phyloP scores from a whole-genome alignment of 352 stramenopile genomes.

The Phytophthora ramorum region DNA sequence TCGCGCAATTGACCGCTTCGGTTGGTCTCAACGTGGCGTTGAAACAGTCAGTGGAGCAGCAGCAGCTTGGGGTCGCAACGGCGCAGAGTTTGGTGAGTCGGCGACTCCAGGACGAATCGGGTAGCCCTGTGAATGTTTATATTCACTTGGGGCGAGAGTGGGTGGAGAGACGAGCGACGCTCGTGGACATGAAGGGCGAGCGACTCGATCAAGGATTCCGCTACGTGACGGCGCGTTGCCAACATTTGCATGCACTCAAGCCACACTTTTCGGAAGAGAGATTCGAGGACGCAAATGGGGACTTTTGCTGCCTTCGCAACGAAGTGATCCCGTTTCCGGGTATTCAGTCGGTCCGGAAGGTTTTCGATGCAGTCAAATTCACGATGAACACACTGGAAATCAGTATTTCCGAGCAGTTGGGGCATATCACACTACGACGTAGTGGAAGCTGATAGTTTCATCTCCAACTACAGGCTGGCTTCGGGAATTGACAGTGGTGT shows the following conservation, averaged over 20 bases:
- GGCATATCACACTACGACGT: conserved; percentile 37
- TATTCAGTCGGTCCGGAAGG: conserved; percentile 21
- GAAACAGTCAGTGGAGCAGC: conserved; percentile 7
- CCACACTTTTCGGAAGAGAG: conserved; percentile 33
- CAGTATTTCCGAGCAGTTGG: conserved; percentile 38
- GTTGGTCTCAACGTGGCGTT: conserved; percentile 15
- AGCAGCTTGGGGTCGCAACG: conserved; percentile 16
- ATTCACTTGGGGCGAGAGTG: conserved; percentile 28
- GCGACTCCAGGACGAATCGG: conserved; percentile 9
- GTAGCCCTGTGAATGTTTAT: conserved; percentile 2
- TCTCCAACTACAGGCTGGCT: conserved; percentile 15
- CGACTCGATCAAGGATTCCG: conserved; percentile 19
- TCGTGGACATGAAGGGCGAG: conserved; percentile 33
- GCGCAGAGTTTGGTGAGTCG: conserved; percentile 17
- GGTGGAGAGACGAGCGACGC: conserved; percentile 15
- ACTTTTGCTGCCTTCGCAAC: conserved; percentile 32
- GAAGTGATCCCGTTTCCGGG: conserved; percentile 41
- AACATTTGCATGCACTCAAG: conserved; percentile 29
- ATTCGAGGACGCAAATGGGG: conserved; percentile 26
- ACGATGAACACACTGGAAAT: conserved; percentile 44
- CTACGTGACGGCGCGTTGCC: conserved; percentile 30
- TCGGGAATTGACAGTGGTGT: conserved; percentile 18
- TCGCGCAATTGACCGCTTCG: conserved; percentile 4
- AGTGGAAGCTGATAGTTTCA: conserved; percentile 9
- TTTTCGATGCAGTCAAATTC: conserved; percentile 45